These are phyloP conservation scores for Lathyrus sativus DNA, from an alignment of 306 rosid genomes.

Conservation along the genomic window DNA sequence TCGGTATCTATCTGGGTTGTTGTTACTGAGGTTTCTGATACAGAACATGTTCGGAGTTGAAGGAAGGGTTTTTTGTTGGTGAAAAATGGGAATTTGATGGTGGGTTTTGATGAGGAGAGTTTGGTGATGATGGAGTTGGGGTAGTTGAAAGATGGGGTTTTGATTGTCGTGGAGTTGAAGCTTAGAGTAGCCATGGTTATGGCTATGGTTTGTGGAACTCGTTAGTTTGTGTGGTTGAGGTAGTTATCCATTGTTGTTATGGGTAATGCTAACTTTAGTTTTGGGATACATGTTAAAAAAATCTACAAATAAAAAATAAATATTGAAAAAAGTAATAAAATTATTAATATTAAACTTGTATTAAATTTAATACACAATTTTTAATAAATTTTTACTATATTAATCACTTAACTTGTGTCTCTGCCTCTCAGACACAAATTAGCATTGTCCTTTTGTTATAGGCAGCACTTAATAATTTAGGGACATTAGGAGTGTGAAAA, in stretches of 20 bases:
- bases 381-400: too few species aligned
- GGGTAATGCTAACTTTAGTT: too few species aligned
- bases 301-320: too few species aligned
- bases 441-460: too few species aligned
- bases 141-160: slow-evolving; percentile 48
- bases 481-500: too few species aligned
- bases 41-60: slow-evolving; percentile 52
- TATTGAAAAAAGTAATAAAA: too few species aligned
- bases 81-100: slow-evolving; percentile 38
- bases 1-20: neutral
- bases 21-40: slow-evolving; percentile 61
- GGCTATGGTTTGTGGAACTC: slow-evolving; percentile 23
- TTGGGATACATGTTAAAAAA: too few species aligned
- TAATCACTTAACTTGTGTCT: too few species aligned
- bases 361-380: too few species aligned
- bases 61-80: slow-evolving; percentile 32
- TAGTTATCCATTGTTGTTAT: slow-evolving; percentile 37
- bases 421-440: too few species aligned
- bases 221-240: slow-evolving; percentile 8
- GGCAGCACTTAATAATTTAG: too few species aligned
- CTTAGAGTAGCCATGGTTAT: slow-evolving; percentile 74
- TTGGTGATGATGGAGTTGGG: slow-evolving; percentile 42
- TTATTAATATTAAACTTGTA: too few species aligned
- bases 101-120: slow-evolving; percentile 38
- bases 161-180: slow-evolving; percentile 69